These are phyloP conservation scores for Penicillium sp. DNA, from an alignment of 2,329 filamentous ascomycete species.

Conservation along the genomic window DNA sequence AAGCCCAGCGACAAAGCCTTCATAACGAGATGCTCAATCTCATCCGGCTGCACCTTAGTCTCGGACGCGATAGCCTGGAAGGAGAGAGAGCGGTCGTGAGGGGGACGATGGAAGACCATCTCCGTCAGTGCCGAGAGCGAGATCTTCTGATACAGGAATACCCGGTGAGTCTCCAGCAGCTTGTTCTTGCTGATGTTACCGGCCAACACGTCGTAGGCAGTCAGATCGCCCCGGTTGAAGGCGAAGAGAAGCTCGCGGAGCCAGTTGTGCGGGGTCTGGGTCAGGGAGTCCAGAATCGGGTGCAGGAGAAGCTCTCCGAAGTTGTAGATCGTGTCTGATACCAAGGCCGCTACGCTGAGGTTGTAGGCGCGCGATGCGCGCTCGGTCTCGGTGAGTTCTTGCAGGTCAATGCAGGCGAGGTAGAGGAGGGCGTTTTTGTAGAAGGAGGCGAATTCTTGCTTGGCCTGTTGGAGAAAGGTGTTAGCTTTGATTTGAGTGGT, in stretches of 20 bases:
- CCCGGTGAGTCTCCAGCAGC: conserved; percentile 73
- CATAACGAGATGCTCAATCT: conserved; percentile 99
- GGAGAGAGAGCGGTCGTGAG: conserved; percentile 91
- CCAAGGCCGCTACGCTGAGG: conserved; percentile 84
- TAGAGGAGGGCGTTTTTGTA: conserved; percentile 98
- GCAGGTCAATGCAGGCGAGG: conserved; percentile 88
- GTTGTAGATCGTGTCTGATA: conserved; percentile 97
- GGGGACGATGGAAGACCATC: conserved; percentile 90
- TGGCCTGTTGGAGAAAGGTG: conserved; percentile 48
- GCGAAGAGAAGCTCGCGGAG: conserved; percentile 93
- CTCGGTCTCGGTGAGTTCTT: conserved; percentile 69
- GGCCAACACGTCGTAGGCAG: conserved; percentile 78
- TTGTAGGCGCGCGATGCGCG: conserved; percentile 84
- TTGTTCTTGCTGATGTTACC: conserved; percentile 77
- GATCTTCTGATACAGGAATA: conserved; percentile 94
- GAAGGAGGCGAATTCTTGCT: conserved; percentile 91
- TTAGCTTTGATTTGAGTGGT: background rate
- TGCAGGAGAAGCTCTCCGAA: conserved; percentile 98
- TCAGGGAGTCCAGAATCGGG: conserved; percentile 85
- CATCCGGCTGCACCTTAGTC: conserved; percentile 84
- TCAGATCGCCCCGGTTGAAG: conserved; percentile 92
- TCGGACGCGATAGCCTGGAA: conserved; percentile 85
- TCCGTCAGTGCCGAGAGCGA: conserved; percentile 95
- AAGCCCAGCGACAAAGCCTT: conserved; percentile 94
- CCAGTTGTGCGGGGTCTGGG: conserved; percentile 75